Evolutionary conservation across 2,329 filamentous ascomycete species (phyloP).

Genomic region (Exophiala xenobiotica): DNA sequence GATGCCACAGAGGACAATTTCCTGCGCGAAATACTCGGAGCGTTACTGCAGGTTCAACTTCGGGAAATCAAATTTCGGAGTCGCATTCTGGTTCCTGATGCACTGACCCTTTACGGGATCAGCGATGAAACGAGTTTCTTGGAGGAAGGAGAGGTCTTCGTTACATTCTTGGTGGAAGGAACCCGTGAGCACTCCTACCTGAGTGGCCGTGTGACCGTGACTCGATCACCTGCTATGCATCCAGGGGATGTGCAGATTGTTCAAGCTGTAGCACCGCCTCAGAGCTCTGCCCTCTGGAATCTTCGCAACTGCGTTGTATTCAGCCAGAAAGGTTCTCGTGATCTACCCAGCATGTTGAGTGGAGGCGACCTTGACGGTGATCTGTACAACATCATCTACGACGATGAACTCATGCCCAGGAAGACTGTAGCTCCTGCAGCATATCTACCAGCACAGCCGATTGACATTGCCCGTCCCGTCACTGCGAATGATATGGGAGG

Average conservation of each 20-base stretch:
- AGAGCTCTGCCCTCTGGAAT: constrained; percentile 58
- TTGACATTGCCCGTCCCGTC: constrained; percentile 63
- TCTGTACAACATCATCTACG: constrained; percentile 76
- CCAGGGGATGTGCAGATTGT: constrained; percentile 75
- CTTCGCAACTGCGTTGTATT: constrained; percentile 77
- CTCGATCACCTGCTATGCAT: constrained; percentile 77
- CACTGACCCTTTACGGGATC: constrained; percentile 75
- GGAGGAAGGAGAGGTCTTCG: constrained; percentile 65
- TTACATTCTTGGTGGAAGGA: constrained; percentile 37
- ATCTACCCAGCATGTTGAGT: constrained; percentile 74
- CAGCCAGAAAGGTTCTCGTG: constrained; percentile 66
- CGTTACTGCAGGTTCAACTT: constrained; percentile 67
- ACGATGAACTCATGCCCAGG: constrained; percentile 38
- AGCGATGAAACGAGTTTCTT: constrained; percentile 78
- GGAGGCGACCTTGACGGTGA: constrained; percentile 86
- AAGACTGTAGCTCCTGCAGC: constrained; percentile 59
- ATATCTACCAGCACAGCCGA: constrained; percentile 61
- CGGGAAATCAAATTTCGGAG: constrained; percentile 75
- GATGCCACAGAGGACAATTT: constrained; percentile 69
- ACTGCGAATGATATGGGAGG: constrained; percentile 66
- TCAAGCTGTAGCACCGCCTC: constrained; percentile 58
- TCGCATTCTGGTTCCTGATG: constrained; percentile 68
- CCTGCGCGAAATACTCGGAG: constrained; percentile 67
- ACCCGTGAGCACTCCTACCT: constrained; percentile 2
- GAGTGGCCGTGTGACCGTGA: constrained; percentile 57